Conservation (phyloP, 228 moss, liverwort and hornwort species). For the Sphagnum magellanicum region DNA sequence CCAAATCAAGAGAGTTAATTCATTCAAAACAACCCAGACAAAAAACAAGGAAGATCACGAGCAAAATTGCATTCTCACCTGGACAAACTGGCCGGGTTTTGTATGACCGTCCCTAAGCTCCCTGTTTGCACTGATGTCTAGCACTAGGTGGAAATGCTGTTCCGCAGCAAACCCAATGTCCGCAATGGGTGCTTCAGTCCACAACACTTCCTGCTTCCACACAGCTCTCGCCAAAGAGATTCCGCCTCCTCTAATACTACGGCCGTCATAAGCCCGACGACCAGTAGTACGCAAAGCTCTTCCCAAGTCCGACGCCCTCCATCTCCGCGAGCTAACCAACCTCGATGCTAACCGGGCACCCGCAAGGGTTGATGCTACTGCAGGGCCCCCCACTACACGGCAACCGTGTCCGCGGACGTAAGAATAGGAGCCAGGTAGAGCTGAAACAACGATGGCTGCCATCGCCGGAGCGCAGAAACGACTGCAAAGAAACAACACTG, state of each 20-base stretch:
- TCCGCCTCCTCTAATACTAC: constrained; percentile 11
- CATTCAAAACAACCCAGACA: not conserved
- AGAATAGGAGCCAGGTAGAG: too few species aligned
- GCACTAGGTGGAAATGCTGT: constrained; percentile 64
- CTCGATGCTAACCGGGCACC: too few species aligned
- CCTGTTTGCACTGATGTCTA: constrained; percentile 74
- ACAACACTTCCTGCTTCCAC: constrained; percentile 94
- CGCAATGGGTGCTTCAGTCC: constrained; percentile 80
- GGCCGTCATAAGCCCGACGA: not conserved
- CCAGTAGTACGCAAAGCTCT: too few species aligned
- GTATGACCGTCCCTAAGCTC: constrained; percentile 86
- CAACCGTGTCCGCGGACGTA: too few species aligned
- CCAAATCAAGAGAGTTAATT: not conserved
- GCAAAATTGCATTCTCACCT: constrained; percentile 25
- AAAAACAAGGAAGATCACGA: not conserved
- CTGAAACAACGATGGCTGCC: too few species aligned
- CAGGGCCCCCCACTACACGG: too few species aligned
- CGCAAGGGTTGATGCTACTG: too few species aligned
- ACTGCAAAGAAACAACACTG: too few species aligned
- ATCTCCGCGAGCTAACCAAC: too few species aligned
- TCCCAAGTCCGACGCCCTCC: too few species aligned
- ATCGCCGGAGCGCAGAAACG: too few species aligned
- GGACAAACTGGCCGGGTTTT: constrained; percentile 84
- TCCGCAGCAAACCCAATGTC: constrained; percentile 66
- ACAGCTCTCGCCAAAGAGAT: constrained; percentile 24